Conservation (phyloP, 2,329 filamentous ascomycete species). For the Polytolypa hystricis region DNA sequence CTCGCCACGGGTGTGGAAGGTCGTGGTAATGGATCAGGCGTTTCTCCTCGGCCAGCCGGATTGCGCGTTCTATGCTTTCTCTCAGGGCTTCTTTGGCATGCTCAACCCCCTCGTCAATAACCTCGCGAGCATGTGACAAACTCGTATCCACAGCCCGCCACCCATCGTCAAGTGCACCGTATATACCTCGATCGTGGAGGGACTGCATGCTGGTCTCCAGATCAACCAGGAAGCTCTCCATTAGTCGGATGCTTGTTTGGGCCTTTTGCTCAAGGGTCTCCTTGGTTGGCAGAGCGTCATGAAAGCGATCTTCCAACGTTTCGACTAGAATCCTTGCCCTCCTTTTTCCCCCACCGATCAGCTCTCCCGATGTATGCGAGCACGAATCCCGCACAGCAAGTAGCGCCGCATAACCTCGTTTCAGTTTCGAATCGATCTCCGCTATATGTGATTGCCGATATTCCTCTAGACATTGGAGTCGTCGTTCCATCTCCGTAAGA, state of each 20-base stretch:
- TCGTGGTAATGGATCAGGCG: slow-evolving; percentile 83
- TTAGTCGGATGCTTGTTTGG: slow-evolving; percentile 70
- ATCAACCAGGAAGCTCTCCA: slow-evolving; percentile 75
- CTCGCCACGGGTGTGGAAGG: slow-evolving; percentile 79
- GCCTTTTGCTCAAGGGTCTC: slow-evolving; percentile 89
- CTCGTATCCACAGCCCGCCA: slow-evolving; percentile 71
- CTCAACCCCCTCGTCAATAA: slow-evolving; percentile 71
- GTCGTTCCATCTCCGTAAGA: slow-evolving; percentile 70
- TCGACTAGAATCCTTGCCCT: slow-evolving; percentile 84
- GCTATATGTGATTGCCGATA: slow-evolving; percentile 74
- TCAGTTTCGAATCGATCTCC: slow-evolving; percentile 71
- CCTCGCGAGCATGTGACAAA: slow-evolving; percentile 60
- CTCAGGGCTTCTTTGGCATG: slow-evolving; percentile 72
- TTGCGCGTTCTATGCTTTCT: slow-evolving; percentile 71
- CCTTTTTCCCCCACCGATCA: slow-evolving; percentile 75
- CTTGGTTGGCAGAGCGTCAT: slow-evolving; percentile 71
- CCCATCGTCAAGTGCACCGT: slow-evolving; percentile 67
- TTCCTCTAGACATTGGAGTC: slow-evolving; percentile 77
- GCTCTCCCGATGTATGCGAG: slow-evolving; percentile 77
- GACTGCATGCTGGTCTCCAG: slow-evolving; percentile 75
- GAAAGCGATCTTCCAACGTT: slow-evolving; percentile 77
- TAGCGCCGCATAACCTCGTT: slow-evolving; percentile 73
- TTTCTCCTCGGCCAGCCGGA: slow-evolving; percentile 62
- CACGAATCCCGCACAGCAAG: slow-evolving; percentile 80
- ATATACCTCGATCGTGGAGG: slow-evolving; percentile 64